Conservation (phyloP, 495 filamentous ascomycete genomes). For the Tuber borchii region DNA sequence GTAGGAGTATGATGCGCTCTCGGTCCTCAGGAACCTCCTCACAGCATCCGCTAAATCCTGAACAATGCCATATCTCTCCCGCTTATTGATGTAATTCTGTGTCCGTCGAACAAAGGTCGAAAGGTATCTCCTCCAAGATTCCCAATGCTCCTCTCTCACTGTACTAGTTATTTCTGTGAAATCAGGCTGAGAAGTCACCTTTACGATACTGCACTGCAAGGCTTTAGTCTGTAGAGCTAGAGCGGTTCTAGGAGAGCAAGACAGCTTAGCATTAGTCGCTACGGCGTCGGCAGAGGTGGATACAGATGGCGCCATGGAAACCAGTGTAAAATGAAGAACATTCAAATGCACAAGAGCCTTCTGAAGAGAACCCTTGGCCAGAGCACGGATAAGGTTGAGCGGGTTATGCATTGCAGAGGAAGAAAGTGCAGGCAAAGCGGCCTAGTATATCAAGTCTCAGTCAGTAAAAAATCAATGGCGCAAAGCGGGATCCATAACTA, state of each 20-base stretch:
- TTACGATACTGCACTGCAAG: slow-evolving; percentile 21
- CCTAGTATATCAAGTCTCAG: slow-evolving; percentile 15
- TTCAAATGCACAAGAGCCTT: slow-evolving; percentile 34
- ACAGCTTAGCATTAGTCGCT: slow-evolving; percentile 23
- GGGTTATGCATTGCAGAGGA: slow-evolving; percentile 18
- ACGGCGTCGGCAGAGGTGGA: slow-evolving; percentile 20
- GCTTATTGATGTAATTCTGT: slow-evolving; percentile 21
- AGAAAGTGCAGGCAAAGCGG: slow-evolving; percentile 33
- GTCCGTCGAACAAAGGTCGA: slow-evolving; percentile 31
- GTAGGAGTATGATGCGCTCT: slow-evolving; percentile 21
- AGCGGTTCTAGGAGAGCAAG: slow-evolving; percentile 27
- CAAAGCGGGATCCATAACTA: background rate
- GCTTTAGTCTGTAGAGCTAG: slow-evolving; percentile 31
- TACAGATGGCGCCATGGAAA: slow-evolving; percentile 26
- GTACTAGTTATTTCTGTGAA: background rate
- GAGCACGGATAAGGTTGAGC: slow-evolving; percentile 25
- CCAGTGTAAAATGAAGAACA: slow-evolving; percentile 30
- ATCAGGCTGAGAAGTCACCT: slow-evolving; percentile 18
- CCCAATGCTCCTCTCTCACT: slow-evolving; percentile 26
- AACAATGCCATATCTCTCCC: slow-evolving; percentile 35
- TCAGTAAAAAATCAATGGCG: slow-evolving; percentile 12
- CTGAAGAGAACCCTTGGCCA: slow-evolving; percentile 29
- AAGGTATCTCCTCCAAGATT: slow-evolving; percentile 28
- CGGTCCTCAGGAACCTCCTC: slow-evolving; percentile 20
- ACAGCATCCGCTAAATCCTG: slow-evolving; percentile 24